Percentiles rank a stretch among this genome's conserved stretches.
phyloP scores from a whole-genome alignment of 352 stramenopile genomes.

The Pythium apleroticum region DNA sequence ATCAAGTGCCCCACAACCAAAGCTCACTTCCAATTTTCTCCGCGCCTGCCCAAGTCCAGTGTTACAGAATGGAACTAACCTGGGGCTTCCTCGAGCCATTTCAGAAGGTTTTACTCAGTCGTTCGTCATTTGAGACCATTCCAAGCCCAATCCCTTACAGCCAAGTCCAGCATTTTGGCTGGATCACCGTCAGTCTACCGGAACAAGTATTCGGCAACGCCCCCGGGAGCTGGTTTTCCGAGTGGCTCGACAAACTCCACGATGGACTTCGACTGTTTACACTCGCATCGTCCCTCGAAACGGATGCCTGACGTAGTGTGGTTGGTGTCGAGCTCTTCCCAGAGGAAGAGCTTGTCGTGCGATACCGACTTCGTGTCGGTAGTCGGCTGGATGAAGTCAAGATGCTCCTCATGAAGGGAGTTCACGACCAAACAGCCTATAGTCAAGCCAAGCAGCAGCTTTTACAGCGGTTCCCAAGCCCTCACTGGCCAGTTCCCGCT shows the following conservation, averaged over 20 bases:
- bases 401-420: neutral
- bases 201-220: neutral
- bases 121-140: neutral
- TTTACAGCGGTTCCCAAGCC: neutral
- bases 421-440: neutral
- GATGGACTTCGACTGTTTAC: slow-evolving; percentile 1
- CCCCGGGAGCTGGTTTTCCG: neutral
- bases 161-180: neutral
- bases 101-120: neutral
- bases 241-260: neutral
- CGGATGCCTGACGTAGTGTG: neutral
- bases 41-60: neutral
- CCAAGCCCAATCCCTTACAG: neutral
- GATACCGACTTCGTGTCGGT: neutral
- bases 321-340: neutral
- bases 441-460: neutral
- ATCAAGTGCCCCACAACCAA: neutral
- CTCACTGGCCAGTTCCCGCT: neutral
- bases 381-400: neutral
- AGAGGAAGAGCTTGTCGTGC: neutral
- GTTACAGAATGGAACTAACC: neutral
- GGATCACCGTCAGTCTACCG: neutral
- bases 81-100: neutral
- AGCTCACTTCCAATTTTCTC: neutral
- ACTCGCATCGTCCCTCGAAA: neutral